Evolutionary conservation across 208 protist species (phyloP).

Genomic region (Acanthamoeba triangularis): DNA sequence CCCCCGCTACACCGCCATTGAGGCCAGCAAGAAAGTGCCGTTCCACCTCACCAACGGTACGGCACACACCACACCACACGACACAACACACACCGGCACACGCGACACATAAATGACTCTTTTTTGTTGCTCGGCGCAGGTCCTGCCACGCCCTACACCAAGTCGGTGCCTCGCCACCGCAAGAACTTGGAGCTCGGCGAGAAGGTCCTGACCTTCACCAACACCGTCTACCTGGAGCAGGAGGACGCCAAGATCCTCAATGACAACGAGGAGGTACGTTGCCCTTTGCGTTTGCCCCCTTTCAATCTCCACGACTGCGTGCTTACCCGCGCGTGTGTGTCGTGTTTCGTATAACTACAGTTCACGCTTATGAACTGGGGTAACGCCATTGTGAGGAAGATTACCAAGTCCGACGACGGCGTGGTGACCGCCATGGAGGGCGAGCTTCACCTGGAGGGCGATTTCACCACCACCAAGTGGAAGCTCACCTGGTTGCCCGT

Average conservation of each 20-base stretch:
- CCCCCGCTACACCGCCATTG: constrained; percentile 97
- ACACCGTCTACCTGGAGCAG: constrained; percentile 73
- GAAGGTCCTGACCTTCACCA: constrained; percentile 91
- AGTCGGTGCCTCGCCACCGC: constrained; percentile 93
- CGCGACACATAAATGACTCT: too few species aligned
- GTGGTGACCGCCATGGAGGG: constrained; percentile 72
- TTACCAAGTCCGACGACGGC: constrained; percentile 79
- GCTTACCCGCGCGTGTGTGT: too few species aligned
- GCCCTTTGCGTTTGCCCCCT: too few species aligned
- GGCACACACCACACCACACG: neutral
- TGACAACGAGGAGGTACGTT: constrained; percentile 42
- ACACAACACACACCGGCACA: too few species aligned
- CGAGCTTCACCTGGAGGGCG: constrained; percentile 94
- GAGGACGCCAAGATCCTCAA: constrained; percentile 54
- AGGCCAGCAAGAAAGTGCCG: constrained; percentile 77
- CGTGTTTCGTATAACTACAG: constrained; percentile 84
- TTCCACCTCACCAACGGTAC: constrained; percentile 65
- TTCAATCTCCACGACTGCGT: too few species aligned
- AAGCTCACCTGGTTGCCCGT: constrained; percentile 98
- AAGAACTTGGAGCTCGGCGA: constrained; percentile 96
- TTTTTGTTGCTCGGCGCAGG: neutral
- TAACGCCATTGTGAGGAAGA: constrained; percentile 94
- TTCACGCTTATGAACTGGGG: constrained; percentile 99
- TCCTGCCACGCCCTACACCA: constrained; percentile 31
- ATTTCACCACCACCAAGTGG: constrained; percentile 98